Conservation (phyloP, 2,329 filamentous ascomycete genomes). For the Aspergillus clavatus region DNA sequence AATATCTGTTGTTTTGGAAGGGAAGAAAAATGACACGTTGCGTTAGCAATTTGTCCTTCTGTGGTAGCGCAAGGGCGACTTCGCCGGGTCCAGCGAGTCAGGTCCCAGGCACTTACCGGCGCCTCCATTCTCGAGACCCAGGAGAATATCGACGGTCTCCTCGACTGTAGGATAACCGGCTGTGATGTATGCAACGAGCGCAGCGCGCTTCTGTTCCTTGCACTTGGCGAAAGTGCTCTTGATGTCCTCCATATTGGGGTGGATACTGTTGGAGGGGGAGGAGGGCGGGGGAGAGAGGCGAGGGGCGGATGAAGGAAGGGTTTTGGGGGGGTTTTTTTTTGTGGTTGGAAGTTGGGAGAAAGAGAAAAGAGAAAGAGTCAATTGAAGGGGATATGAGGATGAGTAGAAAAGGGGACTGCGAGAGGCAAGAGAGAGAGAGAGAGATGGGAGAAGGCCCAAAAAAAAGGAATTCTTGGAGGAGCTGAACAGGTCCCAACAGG, state of each 20-base stretch:
- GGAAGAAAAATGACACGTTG: not conserved
- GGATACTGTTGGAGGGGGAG: constrained; percentile 10
- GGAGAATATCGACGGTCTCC: constrained; percentile 75
- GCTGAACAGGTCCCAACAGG: too few relatives aligned
- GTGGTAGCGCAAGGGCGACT: too few relatives aligned
- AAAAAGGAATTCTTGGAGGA: too few relatives aligned
- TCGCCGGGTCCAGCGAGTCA: not conserved
- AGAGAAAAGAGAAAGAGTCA: not conserved
- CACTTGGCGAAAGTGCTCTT: constrained; percentile 55
- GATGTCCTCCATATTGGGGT: constrained; percentile 51
- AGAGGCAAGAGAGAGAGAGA: constrained; percentile 1
- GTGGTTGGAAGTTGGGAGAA: too few relatives aligned
- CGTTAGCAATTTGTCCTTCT: not conserved
- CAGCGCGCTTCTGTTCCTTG: constrained; percentile 60
- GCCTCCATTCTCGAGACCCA: constrained; percentile 88
- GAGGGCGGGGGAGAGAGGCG: constrained; percentile 1
- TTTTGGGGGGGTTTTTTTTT: not conserved
- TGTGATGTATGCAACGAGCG: constrained; percentile 93
- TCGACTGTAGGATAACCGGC: constrained; percentile 83
- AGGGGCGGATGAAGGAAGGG: constrained; percentile 10
- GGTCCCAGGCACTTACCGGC: constrained; percentile 62
- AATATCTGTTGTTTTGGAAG: constrained; percentile 56
- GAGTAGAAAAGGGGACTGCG: constrained; percentile 1
- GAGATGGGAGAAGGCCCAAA: not conserved
- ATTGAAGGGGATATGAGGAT: not conserved